Evolutionary conservation across 768 basidiomycete genomes (phyloP).

Genomic region (Agrocybe praecox): DNA sequence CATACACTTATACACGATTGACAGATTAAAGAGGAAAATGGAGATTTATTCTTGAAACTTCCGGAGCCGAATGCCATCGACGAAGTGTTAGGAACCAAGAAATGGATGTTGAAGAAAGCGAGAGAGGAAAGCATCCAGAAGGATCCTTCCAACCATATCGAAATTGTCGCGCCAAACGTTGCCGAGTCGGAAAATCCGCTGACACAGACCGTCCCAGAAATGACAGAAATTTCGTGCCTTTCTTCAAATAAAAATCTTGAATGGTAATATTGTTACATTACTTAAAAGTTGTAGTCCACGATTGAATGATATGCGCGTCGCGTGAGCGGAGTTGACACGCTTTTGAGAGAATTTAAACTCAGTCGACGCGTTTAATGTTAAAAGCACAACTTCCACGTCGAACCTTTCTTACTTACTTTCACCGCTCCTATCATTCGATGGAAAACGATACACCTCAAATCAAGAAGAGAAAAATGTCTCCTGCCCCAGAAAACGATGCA

Average conservation of each 20-base stretch:
- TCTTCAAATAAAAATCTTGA: conserved; percentile 4
- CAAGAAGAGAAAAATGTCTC: conserved; percentile 68
- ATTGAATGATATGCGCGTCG: not conserved
- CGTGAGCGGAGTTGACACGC: conserved; percentile 23
- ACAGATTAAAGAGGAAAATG: conserved; percentile 38
- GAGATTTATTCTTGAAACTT: conserved; percentile 47
- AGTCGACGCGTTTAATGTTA: conserved; percentile 34
- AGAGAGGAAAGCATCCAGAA: conserved; percentile 39
- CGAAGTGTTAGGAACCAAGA: conserved; percentile 60
- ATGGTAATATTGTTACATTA: not conserved
- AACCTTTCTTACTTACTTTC: not conserved
- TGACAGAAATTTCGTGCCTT: conserved; percentile 1
- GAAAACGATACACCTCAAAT: conserved; percentile 21
- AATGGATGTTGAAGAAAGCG: conserved; percentile 64
- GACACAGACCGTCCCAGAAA: not conserved
- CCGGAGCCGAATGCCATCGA: conserved; percentile 61
- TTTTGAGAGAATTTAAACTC: conserved; percentile 26
- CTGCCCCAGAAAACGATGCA: conserved; percentile 28
- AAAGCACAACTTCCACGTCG: conserved; percentile 2
- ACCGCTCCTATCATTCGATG: conserved; percentile 17
- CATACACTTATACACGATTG: not conserved
- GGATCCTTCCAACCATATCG: conserved; percentile 30
- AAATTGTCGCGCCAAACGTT: conserved; percentile 25
- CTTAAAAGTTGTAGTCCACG: not conserved
- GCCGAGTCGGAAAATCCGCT: not conserved